A percentile compares a stretch with the other conserved stretches of the same genome.
phyloP scores from a whole-genome alignment of 768 basidiomycete genomes.

The Sporobolomyces roseus region DNA sequence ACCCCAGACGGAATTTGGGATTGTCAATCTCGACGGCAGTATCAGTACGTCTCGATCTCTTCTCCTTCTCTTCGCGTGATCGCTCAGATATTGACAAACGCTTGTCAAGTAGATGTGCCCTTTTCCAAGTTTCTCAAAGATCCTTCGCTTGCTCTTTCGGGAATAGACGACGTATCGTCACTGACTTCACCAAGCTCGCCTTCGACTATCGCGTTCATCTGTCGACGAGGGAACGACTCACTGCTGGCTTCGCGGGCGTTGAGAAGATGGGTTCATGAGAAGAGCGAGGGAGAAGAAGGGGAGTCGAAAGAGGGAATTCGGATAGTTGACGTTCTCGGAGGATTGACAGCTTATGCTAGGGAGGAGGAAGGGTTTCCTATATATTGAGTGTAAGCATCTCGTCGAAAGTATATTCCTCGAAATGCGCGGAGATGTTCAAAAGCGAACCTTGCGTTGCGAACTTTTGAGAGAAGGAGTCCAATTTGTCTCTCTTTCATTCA shows the following conservation, averaged over 20 bases:
- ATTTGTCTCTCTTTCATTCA: neutral
- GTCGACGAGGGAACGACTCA: conserved; percentile 40
- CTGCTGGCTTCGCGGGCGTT: conserved; percentile 32
- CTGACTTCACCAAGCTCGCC: neutral
- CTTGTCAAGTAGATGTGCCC: conserved; percentile 40
- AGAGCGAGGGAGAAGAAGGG: neutral
- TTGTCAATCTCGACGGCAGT: conserved; percentile 29
- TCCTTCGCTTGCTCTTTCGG: conserved; percentile 20
- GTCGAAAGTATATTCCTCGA: neutral
- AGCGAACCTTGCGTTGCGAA: too few relatives aligned
- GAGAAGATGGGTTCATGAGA: conserved; percentile 8
- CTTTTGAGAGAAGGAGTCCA: too few relatives aligned
- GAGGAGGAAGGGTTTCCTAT: conserved; percentile 34
- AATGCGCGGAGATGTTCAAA: neutral
- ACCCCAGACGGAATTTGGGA: conserved; percentile 34
- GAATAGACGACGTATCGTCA: neutral
- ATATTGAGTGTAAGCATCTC: conserved; percentile 16
- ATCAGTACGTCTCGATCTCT: conserved; percentile 20
- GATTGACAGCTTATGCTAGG: conserved; percentile 23
- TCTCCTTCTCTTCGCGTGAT: too few relatives aligned
- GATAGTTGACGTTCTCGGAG: conserved; percentile 25
- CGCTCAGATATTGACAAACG: too few relatives aligned
- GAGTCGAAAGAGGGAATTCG: neutral
- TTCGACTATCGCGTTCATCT: conserved; percentile 25
- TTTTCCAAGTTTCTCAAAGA: conserved; percentile 21